Conservation (phyloP, 305 asterid genomes). For the Fraxinus latifolia region DNA sequence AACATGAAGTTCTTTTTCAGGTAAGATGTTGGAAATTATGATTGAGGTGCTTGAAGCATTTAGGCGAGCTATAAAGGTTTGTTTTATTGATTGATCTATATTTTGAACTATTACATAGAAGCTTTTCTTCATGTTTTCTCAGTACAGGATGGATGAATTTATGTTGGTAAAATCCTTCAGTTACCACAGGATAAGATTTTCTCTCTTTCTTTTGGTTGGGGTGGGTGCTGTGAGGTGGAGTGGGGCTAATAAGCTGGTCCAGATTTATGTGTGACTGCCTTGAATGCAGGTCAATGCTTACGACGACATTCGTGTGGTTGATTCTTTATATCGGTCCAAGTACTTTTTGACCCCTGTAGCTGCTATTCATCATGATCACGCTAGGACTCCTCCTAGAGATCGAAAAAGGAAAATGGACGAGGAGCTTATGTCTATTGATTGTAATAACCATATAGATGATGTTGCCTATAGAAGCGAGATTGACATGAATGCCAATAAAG, state of each 20-base stretch:
- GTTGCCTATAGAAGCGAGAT: slow-evolving; percentile 32
- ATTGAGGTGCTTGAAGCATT: slow-evolving; percentile 80
- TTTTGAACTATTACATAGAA: slow-evolving; percentile 7
- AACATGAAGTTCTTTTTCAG: slow-evolving; percentile 40
- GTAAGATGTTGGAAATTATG: slow-evolving; percentile 49
- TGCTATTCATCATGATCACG: slow-evolving; percentile 27
- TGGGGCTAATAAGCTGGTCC: slow-evolving; percentile 3
- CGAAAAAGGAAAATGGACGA: slow-evolving; percentile 30
- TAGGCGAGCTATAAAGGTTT: slow-evolving; percentile 81
- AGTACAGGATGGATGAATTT: background rate
- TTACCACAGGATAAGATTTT: background rate
- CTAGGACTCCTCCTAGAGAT: slow-evolving; percentile 26
- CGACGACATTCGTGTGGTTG: slow-evolving; percentile 70
- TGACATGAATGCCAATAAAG: slow-evolving; percentile 34
- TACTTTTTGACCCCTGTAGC: slow-evolving; percentile 60
- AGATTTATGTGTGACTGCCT: slow-evolving; percentile 19
- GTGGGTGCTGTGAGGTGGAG: background rate
- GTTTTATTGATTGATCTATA: slow-evolving; percentile 23
- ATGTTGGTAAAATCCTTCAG: background rate
- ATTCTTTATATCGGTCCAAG: slow-evolving; percentile 73
- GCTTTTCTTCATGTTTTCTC: slow-evolving; percentile 17
- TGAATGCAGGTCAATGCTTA: slow-evolving; percentile 68
- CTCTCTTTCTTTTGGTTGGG: background rate
- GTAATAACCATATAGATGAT: slow-evolving; percentile 23
- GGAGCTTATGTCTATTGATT: slow-evolving; percentile 26